phyloP scores from a whole-genome alignment of 108 stramenopile genomes.

The Phaeodactylum tricornutum region DNA sequence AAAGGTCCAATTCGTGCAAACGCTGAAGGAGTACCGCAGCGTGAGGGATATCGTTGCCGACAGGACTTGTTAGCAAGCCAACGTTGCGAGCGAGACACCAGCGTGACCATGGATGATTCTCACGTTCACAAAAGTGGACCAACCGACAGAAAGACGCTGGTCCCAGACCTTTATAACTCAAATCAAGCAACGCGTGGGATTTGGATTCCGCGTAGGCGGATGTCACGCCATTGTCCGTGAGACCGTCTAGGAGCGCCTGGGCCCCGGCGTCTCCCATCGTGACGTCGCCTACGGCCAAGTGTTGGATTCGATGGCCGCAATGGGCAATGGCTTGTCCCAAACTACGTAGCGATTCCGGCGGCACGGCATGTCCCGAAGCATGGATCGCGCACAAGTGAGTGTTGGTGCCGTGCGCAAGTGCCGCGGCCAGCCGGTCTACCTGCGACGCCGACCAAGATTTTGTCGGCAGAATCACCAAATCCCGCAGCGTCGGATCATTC shows the following conservation, averaged over 20 bases:
- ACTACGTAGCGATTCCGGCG: slow-evolving; percentile 25
- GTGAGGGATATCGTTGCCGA: neutral
- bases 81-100: slow-evolving; percentile 5
- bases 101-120: slow-evolving; percentile 2
- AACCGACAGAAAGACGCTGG: slow-evolving; percentile 8
- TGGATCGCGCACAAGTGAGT: slow-evolving; percentile 42
- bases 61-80: neutral
- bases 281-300: slow-evolving; percentile 51
- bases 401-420: slow-evolving; percentile 31
- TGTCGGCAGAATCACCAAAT: slow-evolving; percentile 54
- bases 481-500: slow-evolving; percentile 45
- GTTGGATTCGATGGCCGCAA: slow-evolving; percentile 9
- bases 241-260: slow-evolving; percentile 39
- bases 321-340: slow-evolving; percentile 41
- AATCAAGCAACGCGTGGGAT: no score
- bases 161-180: slow-evolving; percentile 44
- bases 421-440: slow-evolving; percentile 29
- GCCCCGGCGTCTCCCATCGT: slow-evolving; percentile 60
- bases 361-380: slow-evolving; percentile 61
- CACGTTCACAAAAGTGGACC: slow-evolving; percentile 13
- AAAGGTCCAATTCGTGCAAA: slow-evolving; percentile 33
- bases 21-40: neutral
- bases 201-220: no score
- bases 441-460: slow-evolving; percentile 51
- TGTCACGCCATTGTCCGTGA: slow-evolving; percentile 16